Evolutionary conservation across 768 basidiomycete species (phyloP).

Genomic region (Boletus tomentosulus): DNA sequence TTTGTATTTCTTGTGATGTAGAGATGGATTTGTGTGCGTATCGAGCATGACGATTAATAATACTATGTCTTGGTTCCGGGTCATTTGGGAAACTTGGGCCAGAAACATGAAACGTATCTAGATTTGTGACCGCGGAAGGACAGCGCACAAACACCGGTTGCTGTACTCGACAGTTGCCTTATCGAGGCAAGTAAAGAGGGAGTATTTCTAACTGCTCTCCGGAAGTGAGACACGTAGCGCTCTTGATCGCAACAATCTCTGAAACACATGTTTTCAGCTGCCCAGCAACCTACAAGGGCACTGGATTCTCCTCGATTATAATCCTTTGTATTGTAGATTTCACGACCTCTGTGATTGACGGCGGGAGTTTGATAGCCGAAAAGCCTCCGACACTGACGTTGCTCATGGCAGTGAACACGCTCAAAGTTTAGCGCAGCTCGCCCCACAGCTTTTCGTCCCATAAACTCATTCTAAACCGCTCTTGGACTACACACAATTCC

Average conservation of each 20-base stretch:
- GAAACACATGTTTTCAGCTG: background rate
- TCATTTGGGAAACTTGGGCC: no score
- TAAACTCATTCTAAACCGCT: background rate
- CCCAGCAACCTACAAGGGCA: background rate
- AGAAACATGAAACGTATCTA: no score
- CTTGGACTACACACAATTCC: background rate
- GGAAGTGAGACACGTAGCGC: background rate
- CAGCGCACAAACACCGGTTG: no score
- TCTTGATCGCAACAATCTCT: background rate
- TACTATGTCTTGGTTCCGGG: no score
- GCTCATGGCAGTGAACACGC: background rate
- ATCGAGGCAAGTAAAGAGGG: no score
- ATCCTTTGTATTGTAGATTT: background rate
- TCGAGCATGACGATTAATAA: background rate
- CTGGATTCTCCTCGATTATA: background rate
- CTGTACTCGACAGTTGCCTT: no score
- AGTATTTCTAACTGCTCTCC: background rate
- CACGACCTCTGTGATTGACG: background rate
- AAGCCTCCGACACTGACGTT: background rate
- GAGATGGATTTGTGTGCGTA: slow-evolving; percentile 14
- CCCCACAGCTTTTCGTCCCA: background rate
- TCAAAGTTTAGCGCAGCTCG: background rate
- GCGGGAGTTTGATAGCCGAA: background rate
- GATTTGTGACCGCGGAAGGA: no score
- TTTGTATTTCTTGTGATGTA: background rate